phyloP scores from a whole-genome alignment of 331 rosid species.

The Malus hybrid region DNA sequence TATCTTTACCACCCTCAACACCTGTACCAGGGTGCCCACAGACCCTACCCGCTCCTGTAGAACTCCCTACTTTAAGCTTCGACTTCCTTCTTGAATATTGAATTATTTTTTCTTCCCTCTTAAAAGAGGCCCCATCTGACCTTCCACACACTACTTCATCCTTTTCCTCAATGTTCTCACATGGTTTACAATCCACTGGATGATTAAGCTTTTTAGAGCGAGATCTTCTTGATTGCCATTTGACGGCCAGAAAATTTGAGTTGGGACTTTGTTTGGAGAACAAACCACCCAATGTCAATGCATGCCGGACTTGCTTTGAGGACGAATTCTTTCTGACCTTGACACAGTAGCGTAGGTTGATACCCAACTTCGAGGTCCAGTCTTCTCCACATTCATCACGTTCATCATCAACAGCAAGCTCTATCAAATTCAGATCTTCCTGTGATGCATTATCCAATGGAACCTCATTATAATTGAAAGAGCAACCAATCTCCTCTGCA shows the following conservation, averaged over 20 bases:
- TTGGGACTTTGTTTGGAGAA: constrained; percentile 38
- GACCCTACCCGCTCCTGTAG: constrained; percentile 23
- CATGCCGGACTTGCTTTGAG: constrained; percentile 57
- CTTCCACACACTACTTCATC: constrained; percentile 30
- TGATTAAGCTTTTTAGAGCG: constrained; percentile 62
- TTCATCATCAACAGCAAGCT: constrained; percentile 75
- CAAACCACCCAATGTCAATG: constrained; percentile 52
- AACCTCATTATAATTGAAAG: constrained; percentile 62
- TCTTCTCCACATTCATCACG: constrained; percentile 57
- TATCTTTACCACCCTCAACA: constrained; percentile 26
- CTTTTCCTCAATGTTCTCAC: constrained; percentile 32
- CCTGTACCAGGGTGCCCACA: constrained; percentile 20
- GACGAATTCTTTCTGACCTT: constrained; percentile 61
- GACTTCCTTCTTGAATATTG: constrained; percentile 77
- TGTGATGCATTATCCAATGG: constrained; percentile 68
- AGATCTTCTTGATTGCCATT: constrained; percentile 66
- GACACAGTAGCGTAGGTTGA: constrained; percentile 72
- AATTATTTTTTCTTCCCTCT: constrained; percentile 43
- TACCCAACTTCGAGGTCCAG: constrained; percentile 89
- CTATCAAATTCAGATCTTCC: constrained; percentile 78
- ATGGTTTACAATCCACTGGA: constrained; percentile 25
- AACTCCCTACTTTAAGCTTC: constrained; percentile 43
- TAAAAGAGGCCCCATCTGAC: constrained; percentile 13
- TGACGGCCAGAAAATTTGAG: constrained; percentile 28
- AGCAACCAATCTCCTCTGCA: constrained; percentile 73